Evolutionary conservation across 2,329 filamentous ascomycete genomes (phyloP).

Genomic region (Aspergillus costaricaensis): DNA sequence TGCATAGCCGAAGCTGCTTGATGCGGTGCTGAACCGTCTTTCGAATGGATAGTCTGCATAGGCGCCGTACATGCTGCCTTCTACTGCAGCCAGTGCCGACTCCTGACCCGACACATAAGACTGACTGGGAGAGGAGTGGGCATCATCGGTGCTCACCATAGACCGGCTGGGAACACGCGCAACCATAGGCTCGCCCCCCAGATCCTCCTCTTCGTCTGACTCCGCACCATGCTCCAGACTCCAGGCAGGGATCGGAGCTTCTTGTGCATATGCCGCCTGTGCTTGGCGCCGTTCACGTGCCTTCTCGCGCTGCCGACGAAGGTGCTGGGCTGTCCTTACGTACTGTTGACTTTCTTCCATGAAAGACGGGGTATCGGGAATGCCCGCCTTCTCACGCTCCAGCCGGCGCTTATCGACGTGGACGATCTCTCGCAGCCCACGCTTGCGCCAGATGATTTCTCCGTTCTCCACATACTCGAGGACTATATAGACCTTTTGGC

Average conservation of each 20-base stretch:
- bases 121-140: conserved; percentile 56
- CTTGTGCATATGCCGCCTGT: conserved; percentile 56
- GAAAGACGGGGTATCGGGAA: conserved; percentile 65
- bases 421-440: conserved; percentile 80
- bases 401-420: conserved; percentile 78
- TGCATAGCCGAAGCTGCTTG: conserved; percentile 57
- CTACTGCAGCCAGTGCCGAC: conserved; percentile 57
- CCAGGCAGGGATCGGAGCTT: conserved; percentile 67
- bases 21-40: conserved; percentile 77
- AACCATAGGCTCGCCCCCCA: conserved; percentile 32
- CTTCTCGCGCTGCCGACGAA: conserved; percentile 52
- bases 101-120: conserved; percentile 51
- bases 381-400: conserved; percentile 71
- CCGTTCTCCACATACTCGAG: conserved; percentile 93
- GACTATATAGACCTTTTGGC: conserved; percentile 98
- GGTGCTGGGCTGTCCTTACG: conserved; percentile 40
- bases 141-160: conserved; percentile 49
- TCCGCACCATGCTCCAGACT: conserved; percentile 78
- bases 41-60: conserved; percentile 65
- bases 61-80: conserved; percentile 75
- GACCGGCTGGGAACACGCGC: conserved; percentile 38
- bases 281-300: conserved; percentile 63
- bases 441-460: conserved; percentile 91
- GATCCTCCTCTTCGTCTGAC: conserved; percentile 50
- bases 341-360: conserved; percentile 48